Evolutionary conservation across 139 green algal species (phyloP).

Genomic region (Closterium sp.): DNA sequence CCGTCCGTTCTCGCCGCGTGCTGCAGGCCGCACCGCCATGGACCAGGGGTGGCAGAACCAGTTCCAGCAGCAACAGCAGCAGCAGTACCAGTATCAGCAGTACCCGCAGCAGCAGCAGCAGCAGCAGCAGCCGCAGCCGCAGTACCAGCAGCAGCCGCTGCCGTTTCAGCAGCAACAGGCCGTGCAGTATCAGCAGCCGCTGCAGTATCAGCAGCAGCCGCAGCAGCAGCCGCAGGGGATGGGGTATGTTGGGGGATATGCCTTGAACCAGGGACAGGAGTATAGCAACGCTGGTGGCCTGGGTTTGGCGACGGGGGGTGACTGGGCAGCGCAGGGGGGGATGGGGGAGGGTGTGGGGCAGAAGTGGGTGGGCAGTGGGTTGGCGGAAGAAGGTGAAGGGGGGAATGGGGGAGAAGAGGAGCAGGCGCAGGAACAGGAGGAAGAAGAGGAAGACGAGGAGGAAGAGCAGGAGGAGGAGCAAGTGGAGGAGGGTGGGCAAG

Average conservation of each 20-base stretch:
- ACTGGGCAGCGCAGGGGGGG: neutral
- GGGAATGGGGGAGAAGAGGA: neutral
- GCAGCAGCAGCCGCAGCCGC: neutral
- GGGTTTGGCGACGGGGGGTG: neutral
- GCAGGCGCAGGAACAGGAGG: neutral
- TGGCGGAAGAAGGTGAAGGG: neutral
- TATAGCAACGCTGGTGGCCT: neutral
- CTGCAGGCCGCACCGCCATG: neutral
- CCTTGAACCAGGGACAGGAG: neutral
- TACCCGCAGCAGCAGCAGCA: neutral
- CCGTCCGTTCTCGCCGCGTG: neutral
- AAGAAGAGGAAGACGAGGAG: slow-evolving; percentile 2
- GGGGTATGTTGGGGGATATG: neutral
- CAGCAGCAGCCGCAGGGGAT: neutral
- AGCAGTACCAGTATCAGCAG: neutral
- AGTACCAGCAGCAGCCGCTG: neutral
- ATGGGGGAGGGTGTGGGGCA: neutral
- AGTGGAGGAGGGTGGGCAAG: neutral
- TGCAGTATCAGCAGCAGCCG: neutral
- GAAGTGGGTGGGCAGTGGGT: neutral
- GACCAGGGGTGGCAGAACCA: neutral
- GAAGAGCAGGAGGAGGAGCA: neutral
- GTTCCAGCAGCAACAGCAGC: neutral
- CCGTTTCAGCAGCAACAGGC: neutral
- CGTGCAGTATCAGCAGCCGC: neutral